phyloP scores from a whole-genome alignment of 352 stramenopile genomes.

The Phytophthora sansomeana region DNA sequence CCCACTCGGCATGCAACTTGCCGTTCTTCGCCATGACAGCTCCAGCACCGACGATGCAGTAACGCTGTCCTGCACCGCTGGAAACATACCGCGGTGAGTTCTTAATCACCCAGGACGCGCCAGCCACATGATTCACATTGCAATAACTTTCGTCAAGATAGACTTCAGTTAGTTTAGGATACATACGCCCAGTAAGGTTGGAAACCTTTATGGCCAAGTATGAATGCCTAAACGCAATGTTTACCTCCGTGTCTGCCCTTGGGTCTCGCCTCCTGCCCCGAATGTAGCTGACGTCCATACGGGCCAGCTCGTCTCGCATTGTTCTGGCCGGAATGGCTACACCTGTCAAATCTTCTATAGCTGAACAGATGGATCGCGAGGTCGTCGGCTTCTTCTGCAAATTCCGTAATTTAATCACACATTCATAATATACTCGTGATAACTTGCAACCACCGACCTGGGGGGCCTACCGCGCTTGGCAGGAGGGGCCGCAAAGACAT shows the following conservation, averaged over 20 bases:
- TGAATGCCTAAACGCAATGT: background rate
- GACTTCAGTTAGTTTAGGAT: background rate
- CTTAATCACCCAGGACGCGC: background rate
- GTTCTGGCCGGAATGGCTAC: background rate
- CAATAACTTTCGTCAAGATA: conserved; percentile 17
- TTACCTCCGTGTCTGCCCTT: conserved; percentile 24
- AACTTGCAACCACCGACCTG: conserved; percentile 6
- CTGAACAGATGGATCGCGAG: background rate
- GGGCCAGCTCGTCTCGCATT: background rate
- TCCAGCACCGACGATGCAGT: conserved; percentile 7
- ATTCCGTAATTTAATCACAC: conserved; percentile 16
- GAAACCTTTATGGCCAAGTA: conserved; percentile 3
- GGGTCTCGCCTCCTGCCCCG: background rate
- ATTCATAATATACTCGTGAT: conserved; percentile 2
- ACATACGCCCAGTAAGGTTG: background rate
- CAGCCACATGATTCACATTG: conserved; percentile 10
- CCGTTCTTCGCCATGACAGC: conserved; percentile 1
- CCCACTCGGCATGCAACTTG: background rate
- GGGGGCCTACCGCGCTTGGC: background rate
- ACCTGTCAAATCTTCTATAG: conserved; percentile 1
- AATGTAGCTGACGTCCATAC: too few species aligned
- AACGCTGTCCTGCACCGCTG: conserved; percentile 1
- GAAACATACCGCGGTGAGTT: conserved; percentile 3
- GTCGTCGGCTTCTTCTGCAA: background rate
- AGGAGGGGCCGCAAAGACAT: background rate